Conservation (phyloP, 345 rosid genomes). For the Sisymbrium irio region DNA sequence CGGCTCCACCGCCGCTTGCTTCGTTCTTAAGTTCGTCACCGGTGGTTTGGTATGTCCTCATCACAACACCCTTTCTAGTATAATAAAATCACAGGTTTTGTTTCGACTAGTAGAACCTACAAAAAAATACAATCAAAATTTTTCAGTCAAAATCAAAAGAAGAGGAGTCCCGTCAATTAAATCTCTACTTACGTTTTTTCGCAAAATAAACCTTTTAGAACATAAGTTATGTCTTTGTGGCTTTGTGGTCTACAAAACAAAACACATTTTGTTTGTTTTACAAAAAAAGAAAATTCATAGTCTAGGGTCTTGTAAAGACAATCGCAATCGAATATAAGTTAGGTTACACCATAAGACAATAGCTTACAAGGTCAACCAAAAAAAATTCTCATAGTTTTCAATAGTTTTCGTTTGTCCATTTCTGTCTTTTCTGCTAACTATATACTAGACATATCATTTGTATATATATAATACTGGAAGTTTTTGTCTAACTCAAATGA, state of each 20-base stretch:
- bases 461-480: background rate
- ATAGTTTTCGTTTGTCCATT: background rate
- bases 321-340: background rate
- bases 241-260: background rate
- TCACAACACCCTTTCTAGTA: background rate
- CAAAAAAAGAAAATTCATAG: background rate
- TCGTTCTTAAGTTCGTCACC: slow-evolving; percentile 68
- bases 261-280: background rate
- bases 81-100: background rate
- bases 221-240: background rate
- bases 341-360: background rate
- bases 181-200: background rate
- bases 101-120: background rate
- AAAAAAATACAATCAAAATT: background rate
- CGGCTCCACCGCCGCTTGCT: slow-evolving; percentile 85
- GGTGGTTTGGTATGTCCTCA: slow-evolving; percentile 72
- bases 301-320: background rate
- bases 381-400: background rate
- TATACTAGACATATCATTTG: background rate
- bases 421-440: background rate
- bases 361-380: background rate
- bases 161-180: background rate
- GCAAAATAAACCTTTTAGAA: background rate
- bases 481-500: background rate
- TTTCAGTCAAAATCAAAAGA: background rate